These are phyloP conservation scores for Pinus albicaulis DNA, from an alignment of 75 land plant species.

Conservation along the genomic window DNA sequence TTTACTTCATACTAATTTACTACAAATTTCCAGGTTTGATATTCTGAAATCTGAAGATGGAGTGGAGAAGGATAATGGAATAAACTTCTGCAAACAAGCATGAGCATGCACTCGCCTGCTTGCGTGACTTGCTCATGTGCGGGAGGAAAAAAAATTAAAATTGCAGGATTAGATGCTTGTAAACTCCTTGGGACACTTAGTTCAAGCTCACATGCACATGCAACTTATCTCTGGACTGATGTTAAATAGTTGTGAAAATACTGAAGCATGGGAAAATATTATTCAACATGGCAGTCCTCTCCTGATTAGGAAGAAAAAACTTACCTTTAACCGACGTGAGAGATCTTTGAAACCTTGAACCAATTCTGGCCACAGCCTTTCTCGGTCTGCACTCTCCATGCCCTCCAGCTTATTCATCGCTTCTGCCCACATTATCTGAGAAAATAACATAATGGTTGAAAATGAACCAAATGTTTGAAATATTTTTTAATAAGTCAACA, in stretches of 20 bases:
- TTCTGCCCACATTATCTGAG: constrained; percentile 97
- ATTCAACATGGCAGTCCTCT: background rate
- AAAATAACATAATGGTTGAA: constrained; percentile 18
- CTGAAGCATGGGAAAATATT: background rate
- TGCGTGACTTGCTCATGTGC: background rate
- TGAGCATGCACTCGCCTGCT: background rate
- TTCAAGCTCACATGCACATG: background rate
- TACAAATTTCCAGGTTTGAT: background rate
- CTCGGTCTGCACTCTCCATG: constrained; percentile 86
- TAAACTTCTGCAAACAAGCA: background rate
- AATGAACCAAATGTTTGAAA: background rate
- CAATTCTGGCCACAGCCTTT: constrained; percentile 93
- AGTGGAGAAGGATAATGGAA: background rate
- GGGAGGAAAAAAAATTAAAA: background rate
- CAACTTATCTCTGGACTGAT: background rate
- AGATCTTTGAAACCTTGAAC: constrained; percentile 96
- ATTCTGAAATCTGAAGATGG: background rate
- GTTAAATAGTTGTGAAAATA: background rate
- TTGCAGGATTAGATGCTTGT: background rate
- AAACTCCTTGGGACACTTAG: background rate
- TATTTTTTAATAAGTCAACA: background rate
- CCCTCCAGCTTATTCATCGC: constrained; percentile 96
- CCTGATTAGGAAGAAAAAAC: background rate
- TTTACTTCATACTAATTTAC: background rate
- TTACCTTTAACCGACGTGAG: constrained; percentile 85